Evolutionary conservation across 1,139 yeast genomes (phyloP).

Genomic region (Blastobotrys elegans): DNA sequence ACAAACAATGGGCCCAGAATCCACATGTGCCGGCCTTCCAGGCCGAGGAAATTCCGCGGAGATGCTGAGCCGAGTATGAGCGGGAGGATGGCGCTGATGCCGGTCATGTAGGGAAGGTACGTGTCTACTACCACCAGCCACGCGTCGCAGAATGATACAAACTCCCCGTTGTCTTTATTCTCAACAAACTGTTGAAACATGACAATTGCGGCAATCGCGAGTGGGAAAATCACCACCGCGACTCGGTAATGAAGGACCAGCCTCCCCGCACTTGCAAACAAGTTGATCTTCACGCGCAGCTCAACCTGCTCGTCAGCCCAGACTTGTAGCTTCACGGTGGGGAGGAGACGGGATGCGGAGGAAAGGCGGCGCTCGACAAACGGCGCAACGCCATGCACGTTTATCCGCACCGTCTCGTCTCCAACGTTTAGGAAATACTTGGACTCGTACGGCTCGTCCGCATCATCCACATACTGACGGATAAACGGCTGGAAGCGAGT

Average conservation of each 20-base stretch:
- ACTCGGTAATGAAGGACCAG: conserved; percentile 35
- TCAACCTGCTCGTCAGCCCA: conserved; percentile 33
- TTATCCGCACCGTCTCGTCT: conserved; percentile 37
- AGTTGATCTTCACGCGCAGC: conserved; percentile 31
- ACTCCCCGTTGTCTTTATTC: not conserved
- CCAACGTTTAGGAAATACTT: conserved; percentile 63
- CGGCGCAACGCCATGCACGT: conserved; percentile 73
- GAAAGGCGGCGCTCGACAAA: conserved; percentile 39
- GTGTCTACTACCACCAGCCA: conserved; percentile 33
- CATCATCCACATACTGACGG: conserved; percentile 47
- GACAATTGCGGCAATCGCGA: conserved; percentile 27
- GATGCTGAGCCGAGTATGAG: conserved; percentile 23
- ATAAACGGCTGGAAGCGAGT: conserved; percentile 49
- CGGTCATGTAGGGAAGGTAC: conserved; percentile 25
- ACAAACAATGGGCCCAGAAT: conserved; percentile 54
- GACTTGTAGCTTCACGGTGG: conserved; percentile 33
- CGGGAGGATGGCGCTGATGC: conserved; percentile 39
- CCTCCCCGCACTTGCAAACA: conserved; percentile 34
- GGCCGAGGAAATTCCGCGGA: conserved; percentile 43
- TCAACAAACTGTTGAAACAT: conserved; percentile 26
- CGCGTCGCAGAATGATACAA: conserved; percentile 40
- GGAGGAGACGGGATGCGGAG: conserved; percentile 14
- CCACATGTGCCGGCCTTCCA: conserved; percentile 50
- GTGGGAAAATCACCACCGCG: conserved; percentile 31
- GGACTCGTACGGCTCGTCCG: conserved; percentile 58